Evolutionary conservation across 1,284 basidiomycete genomes (phyloP), one percentile per base, ranked within the genome.

Genomic region (Amylostereum chailletii): DNA sequence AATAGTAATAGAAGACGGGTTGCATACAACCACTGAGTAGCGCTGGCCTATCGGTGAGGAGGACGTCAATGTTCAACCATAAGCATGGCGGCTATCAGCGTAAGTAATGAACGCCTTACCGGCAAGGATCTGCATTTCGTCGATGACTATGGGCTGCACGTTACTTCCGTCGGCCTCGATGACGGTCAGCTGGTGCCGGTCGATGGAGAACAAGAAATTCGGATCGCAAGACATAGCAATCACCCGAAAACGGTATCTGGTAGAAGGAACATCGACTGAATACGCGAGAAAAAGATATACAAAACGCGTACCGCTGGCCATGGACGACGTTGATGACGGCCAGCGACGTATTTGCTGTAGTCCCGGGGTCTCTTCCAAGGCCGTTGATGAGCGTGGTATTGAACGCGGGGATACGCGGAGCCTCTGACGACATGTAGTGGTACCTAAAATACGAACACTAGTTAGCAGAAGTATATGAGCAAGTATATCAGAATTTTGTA

Each of bases 91-190:
- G 19, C 19, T 19, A 19, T 1, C 1, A 19, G 19, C 19, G 19
- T 19, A 19, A 19, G 19, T 19, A 19, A 19, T 19, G 19, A 19
- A 19, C 19, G 19, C 19, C 19, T 19, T 19, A 19, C 19, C 19
- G 19, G 68, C 61, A 37, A 62, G 62, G n/a, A 29, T 40, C 6
- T 40, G 39, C n/a, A 40, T 40, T n/a, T n/a, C 6, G 11, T 5
- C 29, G n/a, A 40, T 2, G 11, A 6, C n/a, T 27, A 40, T 2
- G 29, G 78, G 71, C 33, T 63, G 37, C 7, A 64, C 64, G 51
- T 68, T 68, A 36, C 71, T 60, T 4, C 74, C 75, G 52, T 81
- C 79, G 0, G 65, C 68, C 55, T 81, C 78, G 53, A 81, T 81
- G 48, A 81, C 60, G 2, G 65, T 70, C 55, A 77, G 60, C 19